phyloP scores from a whole-genome alignment of 164 flowering plant species.

The Vitis rupestris region DNA sequence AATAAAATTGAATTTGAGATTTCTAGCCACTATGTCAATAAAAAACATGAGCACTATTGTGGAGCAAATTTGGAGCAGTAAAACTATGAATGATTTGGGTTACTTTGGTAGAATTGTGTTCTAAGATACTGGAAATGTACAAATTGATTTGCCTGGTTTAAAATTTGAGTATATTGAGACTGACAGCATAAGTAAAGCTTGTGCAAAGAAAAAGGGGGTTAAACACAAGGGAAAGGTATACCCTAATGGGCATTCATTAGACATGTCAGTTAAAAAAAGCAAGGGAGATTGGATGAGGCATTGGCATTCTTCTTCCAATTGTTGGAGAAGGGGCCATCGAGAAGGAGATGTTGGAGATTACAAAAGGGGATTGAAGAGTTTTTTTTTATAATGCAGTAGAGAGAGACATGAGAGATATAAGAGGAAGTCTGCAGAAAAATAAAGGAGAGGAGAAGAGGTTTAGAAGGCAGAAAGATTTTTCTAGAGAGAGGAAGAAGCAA shows the following conservation, averaged over 20 bases:
- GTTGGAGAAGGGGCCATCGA: no score
- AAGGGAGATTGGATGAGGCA: background rate
- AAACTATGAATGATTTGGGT: conserved; percentile 15
- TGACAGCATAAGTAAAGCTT: conserved; percentile 16
- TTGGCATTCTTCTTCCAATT: no score
- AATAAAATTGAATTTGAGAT: conserved; percentile 25
- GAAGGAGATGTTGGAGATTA: no score
- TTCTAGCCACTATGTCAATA: conserved; percentile 23
- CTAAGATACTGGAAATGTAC: background rate
- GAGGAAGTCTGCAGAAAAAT: no score
- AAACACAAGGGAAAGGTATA: conserved; percentile 23
- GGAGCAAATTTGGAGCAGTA: conserved; percentile 39
- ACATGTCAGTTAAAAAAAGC: conserved; percentile 17
- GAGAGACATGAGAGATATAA: no score
- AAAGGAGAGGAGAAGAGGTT: no score
- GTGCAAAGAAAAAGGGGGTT: conserved; percentile 12
- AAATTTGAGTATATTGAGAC: conserved; percentile 30
- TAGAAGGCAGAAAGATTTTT: no score
- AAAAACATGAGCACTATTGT: conserved; percentile 18
- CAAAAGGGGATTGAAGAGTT: no score
- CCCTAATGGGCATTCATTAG: conserved; percentile 18
- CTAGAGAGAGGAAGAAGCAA: no score
- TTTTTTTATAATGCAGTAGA: no score
- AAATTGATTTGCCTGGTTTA: conserved; percentile 5
- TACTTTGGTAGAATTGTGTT: conserved; percentile 28